A percentile compares a stretch with the other conserved stretches of the same genome.
These are phyloP conservation scores for Trametes maxima DNA, from an alignment of 768 basidiomycete species.

Conservation along the genomic window DNA sequence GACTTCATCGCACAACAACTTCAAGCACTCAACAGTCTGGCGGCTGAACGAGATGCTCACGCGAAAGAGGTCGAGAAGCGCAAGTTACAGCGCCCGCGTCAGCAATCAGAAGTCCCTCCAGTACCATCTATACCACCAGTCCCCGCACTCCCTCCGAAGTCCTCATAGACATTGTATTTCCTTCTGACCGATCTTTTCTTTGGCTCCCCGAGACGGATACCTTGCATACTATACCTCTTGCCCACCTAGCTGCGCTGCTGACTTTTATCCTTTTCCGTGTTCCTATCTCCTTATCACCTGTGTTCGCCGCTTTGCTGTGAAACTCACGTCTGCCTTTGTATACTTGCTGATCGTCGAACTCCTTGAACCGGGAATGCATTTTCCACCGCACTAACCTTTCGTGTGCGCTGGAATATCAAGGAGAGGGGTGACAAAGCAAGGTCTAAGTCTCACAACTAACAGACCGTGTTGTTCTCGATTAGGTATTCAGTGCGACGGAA, in stretches of 20 bases:
- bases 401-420: no score
- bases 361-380: no score
- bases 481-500: no score
- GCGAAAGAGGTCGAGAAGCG: slow-evolving; percentile 61
- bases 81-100: slow-evolving; percentile 56
- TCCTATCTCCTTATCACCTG: slow-evolving; percentile 2
- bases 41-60: slow-evolving; percentile 79
- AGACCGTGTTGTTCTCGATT: no score
- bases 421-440: no score
- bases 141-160: slow-evolving; percentile 25
- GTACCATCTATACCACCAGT: slow-evolving; percentile 35
- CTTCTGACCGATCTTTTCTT: not conserved
- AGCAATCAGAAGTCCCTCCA: slow-evolving; percentile 33
- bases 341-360: slow-evolving; percentile 11
- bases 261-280: not conserved
- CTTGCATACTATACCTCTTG: slow-evolving; percentile 33
- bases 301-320: slow-evolving; percentile 6
- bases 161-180: slow-evolving; percentile 9
- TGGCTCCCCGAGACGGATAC: slow-evolving; percentile 29
- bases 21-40: slow-evolving; percentile 79
- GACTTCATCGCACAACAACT: slow-evolving; percentile 91
- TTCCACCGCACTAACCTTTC: no score
- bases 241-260: not conserved
- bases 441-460: no score
- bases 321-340: slow-evolving; percentile 15